These are phyloP conservation scores for Flaveria trinervia DNA, from an alignment of 129 eudicot species.

Conservation along the genomic window DNA sequence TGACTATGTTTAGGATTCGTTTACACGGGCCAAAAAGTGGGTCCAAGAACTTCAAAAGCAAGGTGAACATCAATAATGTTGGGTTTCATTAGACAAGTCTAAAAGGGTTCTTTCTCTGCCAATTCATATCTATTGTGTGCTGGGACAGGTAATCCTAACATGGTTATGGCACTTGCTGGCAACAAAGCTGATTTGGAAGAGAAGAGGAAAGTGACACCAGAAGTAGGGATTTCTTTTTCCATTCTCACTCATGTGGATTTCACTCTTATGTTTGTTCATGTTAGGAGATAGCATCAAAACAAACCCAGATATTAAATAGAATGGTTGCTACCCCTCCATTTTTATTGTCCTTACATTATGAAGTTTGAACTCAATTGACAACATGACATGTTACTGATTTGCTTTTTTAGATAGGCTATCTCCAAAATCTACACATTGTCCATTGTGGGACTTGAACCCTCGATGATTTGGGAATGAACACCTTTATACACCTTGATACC, in stretches of 20 bases:
- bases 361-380: background rate
- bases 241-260: background rate
- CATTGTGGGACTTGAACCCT: no score
- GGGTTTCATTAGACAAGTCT: background rate
- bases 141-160: slow-evolving; percentile 80
- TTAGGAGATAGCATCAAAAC: background rate
- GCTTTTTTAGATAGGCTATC: no score
- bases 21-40: slow-evolving; percentile 93
- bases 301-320: background rate
- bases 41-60: slow-evolving; percentile 97
- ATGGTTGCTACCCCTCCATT: background rate
- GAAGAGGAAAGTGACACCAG: slow-evolving; percentile 83
- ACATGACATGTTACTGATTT: background rate
- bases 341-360: background rate
- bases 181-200: slow-evolving; percentile 95
- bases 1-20: slow-evolving; percentile 61
- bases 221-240: slow-evolving; percentile 52
- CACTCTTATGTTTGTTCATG: background rate
- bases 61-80: slow-evolving; percentile 47
- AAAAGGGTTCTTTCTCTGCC: background rate
- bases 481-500: no score
- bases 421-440: no score
- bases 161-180: slow-evolving; percentile 99
- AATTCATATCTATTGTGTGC: slow-evolving; percentile 9
- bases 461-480: no score